Base-by-base conservation (phyloP, 306 rosid species). In the Inga laurina region DNA sequence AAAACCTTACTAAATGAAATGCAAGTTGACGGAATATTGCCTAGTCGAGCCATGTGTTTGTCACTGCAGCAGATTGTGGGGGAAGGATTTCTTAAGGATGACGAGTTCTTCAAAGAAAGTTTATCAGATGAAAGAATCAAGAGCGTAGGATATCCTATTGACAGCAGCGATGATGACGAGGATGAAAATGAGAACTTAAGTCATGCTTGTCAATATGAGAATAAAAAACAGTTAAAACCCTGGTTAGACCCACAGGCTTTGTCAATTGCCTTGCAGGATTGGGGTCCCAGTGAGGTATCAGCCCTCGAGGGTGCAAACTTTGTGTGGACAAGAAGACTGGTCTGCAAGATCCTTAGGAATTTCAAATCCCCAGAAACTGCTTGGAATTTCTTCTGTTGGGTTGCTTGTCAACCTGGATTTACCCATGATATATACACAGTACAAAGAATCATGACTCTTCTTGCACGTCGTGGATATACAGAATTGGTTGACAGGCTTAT, bases 351-450 rank as follows among this genome's bases (percentile, higher is more conserved):
- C 64, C 92, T 92, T 77, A 87, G 95, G 86, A 84, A 82, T 81
- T 86, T 92, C 67, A 92, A 78, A 0, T 86, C 92, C 46, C 86
- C 97, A 24, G 95, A 92, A 80, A 87, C 88, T 54, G 98, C 92
- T 41, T 94, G 98, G 98, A 90, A 81, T 57, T 92, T 94, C 85
- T 94, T 94, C 88, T 87, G 95, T 61, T 92, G 97, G 98, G 95
- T 89, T 78, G 90, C 95, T 57, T 48, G 54, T 83, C 95, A 88
- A 83, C 92, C 90, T 43, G 97, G 94, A 59, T 92, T 92, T 86
- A 88, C 92, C 44, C 98, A 94, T 88, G 93, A 91, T 75, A 86
- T 88, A 74, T 90, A 87, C 89, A 92, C 98, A 4, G 89, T 92
- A 54, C 95, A 94, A 82, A 92, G 98, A 85, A 91, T 89, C 78